Evolutionary conservation across 2,329 filamentous ascomycete genomes (phyloP), one percentile per base, ranked within the genome.

Genomic region (Colletotrichum agaves): DNA sequence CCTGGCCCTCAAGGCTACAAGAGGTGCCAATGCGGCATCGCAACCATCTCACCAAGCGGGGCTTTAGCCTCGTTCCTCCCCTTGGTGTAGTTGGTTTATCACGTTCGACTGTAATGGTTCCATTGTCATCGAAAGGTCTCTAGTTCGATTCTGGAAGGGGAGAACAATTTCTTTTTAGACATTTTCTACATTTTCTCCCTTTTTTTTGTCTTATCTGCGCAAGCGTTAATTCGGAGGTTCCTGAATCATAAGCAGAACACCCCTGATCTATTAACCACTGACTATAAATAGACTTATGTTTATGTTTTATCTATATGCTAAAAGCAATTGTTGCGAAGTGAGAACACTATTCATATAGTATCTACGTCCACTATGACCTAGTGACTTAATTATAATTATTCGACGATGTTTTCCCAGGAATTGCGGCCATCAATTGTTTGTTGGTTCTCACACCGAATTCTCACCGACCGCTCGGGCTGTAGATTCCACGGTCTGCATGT

Each of bases 1-100:
- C 13, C 3, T 4, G 8, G 17, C 2, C 3, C 5, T 13, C 2
- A 4, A 35, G 17, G 37, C 13, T 3, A 23, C 19, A 15, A 33
- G 15, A n/a, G 7, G 4, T 23, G 8, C 13, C 2, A 27, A 17
- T 31, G 3, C 15, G 1, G 0, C 4, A 0, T 0, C 0, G 0
- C 0, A 0, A 11, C 4, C 35, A 61, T 52, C 57, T 49, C 50
- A 58, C 63, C 63, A 55, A 67, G 63, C 52, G 37, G 39, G 53
- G 53, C 47, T n/a, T 12, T 49, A 59, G 64, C 33, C 41, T 23
- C 31, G 53, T 41, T 17, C 3, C 53, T 64, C 63, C 47, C 63
- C 63, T 66, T 66, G 63, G 63, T 66, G 63, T 66, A 66, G 63
- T 66, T 66, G 63, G 63, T 66, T 66, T n/a, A 66, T 66, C 63